Evolutionary conservation across 2,329 filamentous ascomycete genomes (phyloP).

Genomic region (Beauveria sp.): DNA sequence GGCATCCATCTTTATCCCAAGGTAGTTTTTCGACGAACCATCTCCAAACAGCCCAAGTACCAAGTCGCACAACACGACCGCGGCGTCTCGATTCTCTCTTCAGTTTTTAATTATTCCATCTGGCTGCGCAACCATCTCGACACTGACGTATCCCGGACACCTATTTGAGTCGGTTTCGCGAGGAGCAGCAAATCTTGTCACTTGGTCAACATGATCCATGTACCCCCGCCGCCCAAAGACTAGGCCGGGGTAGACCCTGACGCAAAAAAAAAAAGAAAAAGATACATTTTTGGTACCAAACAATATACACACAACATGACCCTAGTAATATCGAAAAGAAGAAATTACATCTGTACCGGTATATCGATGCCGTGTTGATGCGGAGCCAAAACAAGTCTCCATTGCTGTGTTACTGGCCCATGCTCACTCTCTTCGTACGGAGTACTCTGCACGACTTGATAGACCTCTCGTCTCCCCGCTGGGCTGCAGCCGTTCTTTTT

Average conservation of each 20-base stretch:
- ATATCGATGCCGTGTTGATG: constrained; percentile 1
- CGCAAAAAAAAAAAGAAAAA: not conserved
- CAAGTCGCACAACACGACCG: not conserved
- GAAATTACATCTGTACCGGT: not conserved
- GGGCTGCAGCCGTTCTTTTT: not conserved
- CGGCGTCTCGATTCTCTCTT: not conserved
- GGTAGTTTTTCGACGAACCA: not conserved
- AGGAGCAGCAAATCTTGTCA: not conserved
- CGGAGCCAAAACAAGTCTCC: constrained; percentile 9
- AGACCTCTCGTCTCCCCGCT: constrained; percentile 9
- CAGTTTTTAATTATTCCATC: not conserved
- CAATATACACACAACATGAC: not conserved
- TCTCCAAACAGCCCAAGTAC: not conserved
- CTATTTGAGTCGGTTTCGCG: not conserved
- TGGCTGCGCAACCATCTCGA: not conserved
- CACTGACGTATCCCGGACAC: not conserved
- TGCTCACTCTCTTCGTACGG: too few species aligned
- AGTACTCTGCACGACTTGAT: constrained; percentile 4
- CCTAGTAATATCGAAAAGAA: not conserved
- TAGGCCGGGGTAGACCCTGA: not conserved
- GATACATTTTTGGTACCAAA: not conserved
- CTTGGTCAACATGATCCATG: constrained; percentile 8
- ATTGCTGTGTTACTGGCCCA: constrained; percentile 3
- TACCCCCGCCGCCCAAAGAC: constrained; percentile 4
- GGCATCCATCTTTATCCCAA: not conserved